Evolutionary conservation across 352 stramenopile genomes (phyloP).

Genomic region (Pythium biforme): DNA sequence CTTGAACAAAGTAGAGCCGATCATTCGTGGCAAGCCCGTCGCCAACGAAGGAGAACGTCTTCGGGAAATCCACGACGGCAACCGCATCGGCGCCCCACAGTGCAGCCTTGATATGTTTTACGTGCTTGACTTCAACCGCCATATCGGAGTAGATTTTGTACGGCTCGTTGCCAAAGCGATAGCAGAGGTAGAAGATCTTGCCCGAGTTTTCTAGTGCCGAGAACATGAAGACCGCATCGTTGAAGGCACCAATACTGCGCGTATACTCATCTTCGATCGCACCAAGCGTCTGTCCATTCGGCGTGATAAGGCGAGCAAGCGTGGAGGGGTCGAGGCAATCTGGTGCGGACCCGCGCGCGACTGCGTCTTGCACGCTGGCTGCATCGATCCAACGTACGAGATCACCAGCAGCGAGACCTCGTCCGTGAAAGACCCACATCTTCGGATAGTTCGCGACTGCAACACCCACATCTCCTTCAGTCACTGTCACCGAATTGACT

Average conservation of each 20-base stretch:
- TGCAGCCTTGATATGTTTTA: constrained; percentile 32
- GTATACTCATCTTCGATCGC: constrained; percentile 49
- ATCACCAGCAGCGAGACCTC: constrained; percentile 40
- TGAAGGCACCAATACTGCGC: constrained; percentile 24
- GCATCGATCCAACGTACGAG: constrained; percentile 57
- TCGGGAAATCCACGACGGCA: constrained; percentile 48
- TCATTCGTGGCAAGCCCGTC: constrained; percentile 55
- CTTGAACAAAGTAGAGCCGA: constrained; percentile 57
- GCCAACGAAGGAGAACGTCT: constrained; percentile 48
- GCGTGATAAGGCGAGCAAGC: constrained; percentile 34
- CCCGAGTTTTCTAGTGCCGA: constrained; percentile 34
- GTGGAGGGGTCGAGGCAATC: constrained; percentile 43
- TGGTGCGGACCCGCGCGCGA: constrained; percentile 17
- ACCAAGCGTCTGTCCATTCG: constrained; percentile 12
- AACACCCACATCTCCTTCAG: constrained; percentile 35
- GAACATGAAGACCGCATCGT: constrained; percentile 35
- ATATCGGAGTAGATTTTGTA: constrained; percentile 50
- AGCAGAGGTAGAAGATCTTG: constrained; percentile 60
- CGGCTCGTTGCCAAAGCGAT: constrained; percentile 68
- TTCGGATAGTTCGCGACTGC: constrained; percentile 55
- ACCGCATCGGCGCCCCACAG: constrained; percentile 35
- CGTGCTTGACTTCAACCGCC: constrained; percentile 47
- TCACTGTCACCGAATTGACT: constrained; percentile 32
- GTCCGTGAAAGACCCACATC: constrained; percentile 47
- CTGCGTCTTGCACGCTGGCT: constrained; percentile 33